Base-by-base conservation (phyloP, 805 yeast species). In the Wickerhamomyces alni region DNA sequence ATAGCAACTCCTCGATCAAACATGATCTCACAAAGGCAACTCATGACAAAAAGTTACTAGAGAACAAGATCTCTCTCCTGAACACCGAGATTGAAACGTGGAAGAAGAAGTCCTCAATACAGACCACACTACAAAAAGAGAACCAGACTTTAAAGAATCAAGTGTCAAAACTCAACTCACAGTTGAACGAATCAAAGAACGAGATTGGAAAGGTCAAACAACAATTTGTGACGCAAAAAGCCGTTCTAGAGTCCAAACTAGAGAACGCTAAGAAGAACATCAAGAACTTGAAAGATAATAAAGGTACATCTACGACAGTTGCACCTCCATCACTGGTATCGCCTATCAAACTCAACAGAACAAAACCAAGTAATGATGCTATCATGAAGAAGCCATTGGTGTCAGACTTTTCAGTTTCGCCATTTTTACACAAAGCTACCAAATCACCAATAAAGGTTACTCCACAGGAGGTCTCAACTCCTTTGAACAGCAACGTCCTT, bases 141-240 rank as follows among this genome's bases (percentile, higher is more conserved):
- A 59, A 59, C 36, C 37, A 57, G n/a, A 31, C 50, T 4, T 46
- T 66, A 19, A 67, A 65, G 44, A 57, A 52, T 13, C 69, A 65
- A 42, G 37, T 65, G 6, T 43, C 57, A 13, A 61, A 55, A 39
- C 36, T 66, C 22, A 62, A 57, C n/a, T 36, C 56, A 4, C 65
- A 65, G 30, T 25, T 65, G 5, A 58, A 55, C 21, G 47, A 47
- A 11, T 39, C 59, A 9, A 55, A 51, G 24, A 52, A 51, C 28
- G 59, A 61, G 26, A 51, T 58, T n/a, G 63, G 59, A 16, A 52
- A 45, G 17, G 42, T 57, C 24, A 55, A 52, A 36, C 61, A 59
- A 33, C 42, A 54, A n/a, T 61, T 58, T n/a, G 58, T 55, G 24
- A 47, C 61, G 1, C 61, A 57, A 26, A 62, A 50, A 39, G 64